Evolutionary conservation across 139 green algal genomes (phyloP).

Genomic region (Picochlorum sp.): DNA sequence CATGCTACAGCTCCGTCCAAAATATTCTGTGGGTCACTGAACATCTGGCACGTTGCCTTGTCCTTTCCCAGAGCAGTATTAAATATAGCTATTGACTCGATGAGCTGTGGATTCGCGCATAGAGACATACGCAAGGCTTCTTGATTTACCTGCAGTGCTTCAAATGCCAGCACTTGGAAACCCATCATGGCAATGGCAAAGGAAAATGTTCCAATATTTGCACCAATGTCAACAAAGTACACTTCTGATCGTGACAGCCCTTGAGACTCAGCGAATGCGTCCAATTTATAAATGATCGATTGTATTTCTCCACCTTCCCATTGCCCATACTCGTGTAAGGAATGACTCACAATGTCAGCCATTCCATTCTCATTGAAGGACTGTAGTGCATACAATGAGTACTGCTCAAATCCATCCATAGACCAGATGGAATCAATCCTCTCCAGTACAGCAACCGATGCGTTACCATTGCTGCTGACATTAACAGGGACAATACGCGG

Average conservation of each 20-base stretch:
- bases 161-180: conserved; percentile 8
- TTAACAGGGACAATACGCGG: no score
- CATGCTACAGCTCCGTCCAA: neutral
- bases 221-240: conserved; percentile 11
- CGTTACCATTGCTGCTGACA: no score
- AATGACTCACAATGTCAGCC: no score
- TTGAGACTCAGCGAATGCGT: no score
- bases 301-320: no score
- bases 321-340: no score
- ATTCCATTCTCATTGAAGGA: no score
- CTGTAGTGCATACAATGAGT: no score
- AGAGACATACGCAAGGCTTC: neutral
- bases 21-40: neutral
- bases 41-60: neutral
- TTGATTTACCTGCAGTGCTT: neutral
- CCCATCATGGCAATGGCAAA: conserved; percentile 1
- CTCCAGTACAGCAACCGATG: no score
- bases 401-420: no score
- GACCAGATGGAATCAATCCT: no score
- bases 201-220: conserved; percentile 7
- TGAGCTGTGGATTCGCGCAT: neutral
- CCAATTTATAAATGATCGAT: no score
- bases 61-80: conserved; percentile 1
- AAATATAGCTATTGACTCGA: conserved; percentile 2
- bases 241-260: conserved; percentile 5